Evolutionary conservation across 352 stramenopile species (phyloP), one percentile per base, ranked within the genome.

Genomic region (Globisporangium heterothallicum): DNA sequence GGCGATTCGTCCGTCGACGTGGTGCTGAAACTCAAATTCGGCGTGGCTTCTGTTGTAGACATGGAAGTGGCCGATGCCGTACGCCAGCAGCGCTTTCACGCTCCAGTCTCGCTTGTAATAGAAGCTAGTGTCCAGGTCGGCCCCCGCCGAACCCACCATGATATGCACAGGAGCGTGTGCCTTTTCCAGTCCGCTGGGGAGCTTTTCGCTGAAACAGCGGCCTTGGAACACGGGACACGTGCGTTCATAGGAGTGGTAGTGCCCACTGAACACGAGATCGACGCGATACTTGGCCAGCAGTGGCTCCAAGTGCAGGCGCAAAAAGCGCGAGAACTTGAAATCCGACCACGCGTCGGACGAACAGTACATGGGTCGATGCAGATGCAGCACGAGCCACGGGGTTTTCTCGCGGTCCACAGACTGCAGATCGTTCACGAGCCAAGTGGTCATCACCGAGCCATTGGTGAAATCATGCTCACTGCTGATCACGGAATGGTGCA

Each of bases 241-340:
- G 43, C 73, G 73, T 42, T 85, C 76, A 49, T 87, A 87, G 43
- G 69, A 72, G 50, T 85, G 76, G 22, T 77, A 72, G 52, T 87
- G 76, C 41, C 73, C 73, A 9, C 71, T 52, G 35, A 84, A 85
- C 16, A 87, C 74, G 10, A 79, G 52, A 49, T 87, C 74, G 12
- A 87, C 71, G 34, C 68, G 63, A 24, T 82, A 76, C 41, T 73
- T 58, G 2, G 58, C 58, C n/a, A 83, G 49, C 40, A 82, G 53
- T 19, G 69, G 61, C 42, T 86, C 73, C 6, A 84, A 53, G 14
- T 73, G 52, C 22, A 73, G 57, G 29, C 72, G 73, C 36, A 86
- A 45, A 26, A 75, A 10, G 27, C 73, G 26, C 1, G 68, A 77
- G 10, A 59, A 48, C 25, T 77, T 62, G 24, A 82, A 79, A 22